Evolutionary conservation across 306 rosid species (phyloP).

Genomic region (Gillenia trifoliata): DNA sequence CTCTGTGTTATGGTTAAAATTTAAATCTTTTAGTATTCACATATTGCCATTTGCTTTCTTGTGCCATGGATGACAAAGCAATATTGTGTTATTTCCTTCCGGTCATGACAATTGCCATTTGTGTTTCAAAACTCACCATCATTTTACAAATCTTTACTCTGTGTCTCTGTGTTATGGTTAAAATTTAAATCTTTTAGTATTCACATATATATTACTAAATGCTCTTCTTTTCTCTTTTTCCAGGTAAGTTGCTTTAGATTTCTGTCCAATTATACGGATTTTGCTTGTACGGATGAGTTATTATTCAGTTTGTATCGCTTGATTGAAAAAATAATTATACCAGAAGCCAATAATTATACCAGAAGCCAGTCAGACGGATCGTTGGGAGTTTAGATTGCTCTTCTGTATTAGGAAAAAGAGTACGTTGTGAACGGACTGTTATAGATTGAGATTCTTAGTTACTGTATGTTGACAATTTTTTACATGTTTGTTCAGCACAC

Average conservation of each 20-base stretch:
- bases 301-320: background rate
- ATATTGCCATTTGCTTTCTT: background rate
- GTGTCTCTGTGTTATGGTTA: background rate
- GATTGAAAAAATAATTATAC: background rate
- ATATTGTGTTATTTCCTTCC: background rate
- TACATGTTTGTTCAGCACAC: background rate
- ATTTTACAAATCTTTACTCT: background rate
- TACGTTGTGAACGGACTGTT: background rate
- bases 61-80: background rate
- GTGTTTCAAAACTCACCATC: background rate
- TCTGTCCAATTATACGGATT: background rate
- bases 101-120: background rate
- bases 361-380: background rate
- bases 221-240: conserved; percentile 12
- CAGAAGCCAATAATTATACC: background rate
- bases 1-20: background rate
- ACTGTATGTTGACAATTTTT: background rate
- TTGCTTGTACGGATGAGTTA: background rate
- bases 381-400: background rate
- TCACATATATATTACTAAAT: background rate
- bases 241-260: conserved; percentile 26
- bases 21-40: too few species aligned
- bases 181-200: background rate
- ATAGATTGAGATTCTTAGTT: background rate
- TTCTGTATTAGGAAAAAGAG: background rate